These are phyloP conservation scores for Mimosa bimucronata DNA, from an alignment of 306 rosid species.

Conservation along the genomic window DNA sequence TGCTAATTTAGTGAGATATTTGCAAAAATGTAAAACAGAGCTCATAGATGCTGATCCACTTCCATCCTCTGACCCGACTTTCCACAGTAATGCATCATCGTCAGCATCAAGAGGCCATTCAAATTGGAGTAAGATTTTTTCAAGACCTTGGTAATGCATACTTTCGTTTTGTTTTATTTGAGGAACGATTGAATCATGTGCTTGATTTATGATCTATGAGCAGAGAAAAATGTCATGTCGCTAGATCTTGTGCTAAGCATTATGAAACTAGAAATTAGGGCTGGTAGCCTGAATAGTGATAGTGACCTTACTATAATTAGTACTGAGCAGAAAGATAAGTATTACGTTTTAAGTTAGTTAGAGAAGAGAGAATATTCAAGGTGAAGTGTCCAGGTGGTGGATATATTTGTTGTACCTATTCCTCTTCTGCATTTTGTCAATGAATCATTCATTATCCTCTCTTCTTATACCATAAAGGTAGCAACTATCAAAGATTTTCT, in stretches of 20 bases:
- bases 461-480: background rate
- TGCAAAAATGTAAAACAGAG: slow-evolving; percentile 59
- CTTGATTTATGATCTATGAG: slow-evolving; percentile 10
- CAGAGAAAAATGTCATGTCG: background rate
- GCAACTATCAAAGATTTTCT: background rate
- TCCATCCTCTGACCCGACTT: slow-evolving; percentile 52
- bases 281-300: background rate
- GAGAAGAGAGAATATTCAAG: background rate
- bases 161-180: slow-evolving; percentile 16
- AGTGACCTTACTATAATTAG: background rate
- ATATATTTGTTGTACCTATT: background rate
- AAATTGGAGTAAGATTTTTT: slow-evolving; percentile 64
- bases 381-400: background rate
- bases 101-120: slow-evolving; percentile 67
- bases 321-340: background rate
- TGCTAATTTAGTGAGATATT: slow-evolving; percentile 73
- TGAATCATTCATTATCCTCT: background rate
- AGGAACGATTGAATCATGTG: background rate
- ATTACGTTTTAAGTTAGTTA: background rate
- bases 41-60: slow-evolving; percentile 55
- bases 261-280: slow-evolving; percentile 11
- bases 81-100: slow-evolving; percentile 55
- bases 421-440: background rate
- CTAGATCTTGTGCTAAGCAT: slow-evolving; percentile 4
- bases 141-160: slow-evolving; percentile 17